Percentiles rank a stretch among this genome's conserved stretches.
Conservation (phyloP, 2,329 filamentous ascomycete species). For the Lachnellula hyalina region DNA sequence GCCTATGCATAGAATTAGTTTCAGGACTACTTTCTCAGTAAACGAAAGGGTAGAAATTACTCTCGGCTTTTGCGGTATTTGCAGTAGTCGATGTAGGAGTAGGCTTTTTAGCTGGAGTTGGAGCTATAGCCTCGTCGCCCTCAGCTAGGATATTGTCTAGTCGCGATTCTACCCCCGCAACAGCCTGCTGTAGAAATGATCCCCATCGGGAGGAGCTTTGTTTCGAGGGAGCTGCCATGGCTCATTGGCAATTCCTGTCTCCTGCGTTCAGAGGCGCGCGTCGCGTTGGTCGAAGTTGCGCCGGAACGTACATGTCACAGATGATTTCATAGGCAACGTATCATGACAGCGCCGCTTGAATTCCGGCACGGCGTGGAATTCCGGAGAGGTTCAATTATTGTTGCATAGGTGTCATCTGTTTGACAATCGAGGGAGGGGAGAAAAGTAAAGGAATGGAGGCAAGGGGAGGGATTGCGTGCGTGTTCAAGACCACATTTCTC, state of each 20-base stretch:
- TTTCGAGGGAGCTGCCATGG: conserved; percentile 31
- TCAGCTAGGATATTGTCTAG: conserved; percentile 89
- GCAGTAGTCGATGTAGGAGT: conserved; percentile 34
- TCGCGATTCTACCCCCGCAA: conserved; percentile 88
- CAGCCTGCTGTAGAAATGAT: conserved; percentile 79
- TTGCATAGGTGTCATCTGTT: background rate
- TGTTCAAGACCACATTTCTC: conserved; percentile 14
- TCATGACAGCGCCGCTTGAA: background rate
- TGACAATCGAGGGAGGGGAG: background rate
- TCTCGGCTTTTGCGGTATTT: conserved; percentile 31
- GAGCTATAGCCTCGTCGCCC: conserved; percentile 48
- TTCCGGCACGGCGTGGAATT: background rate
- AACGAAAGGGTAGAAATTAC: conserved; percentile 24
- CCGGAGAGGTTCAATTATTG: background rate
- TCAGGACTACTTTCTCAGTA: background rate
- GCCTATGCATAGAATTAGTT: conserved; percentile 28
- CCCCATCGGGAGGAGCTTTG: conserved; percentile 65
- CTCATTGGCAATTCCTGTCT: conserved; percentile 5
- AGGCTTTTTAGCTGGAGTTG: conserved; percentile 36
- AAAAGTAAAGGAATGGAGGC: background rate
- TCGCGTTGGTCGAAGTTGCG: conserved; percentile 15
- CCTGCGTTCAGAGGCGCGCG: conserved; percentile 13
- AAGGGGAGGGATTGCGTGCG: conserved; percentile 1
- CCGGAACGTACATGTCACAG: conserved; percentile 21
- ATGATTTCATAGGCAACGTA: conserved; percentile 6